A percentile compares a stretch with the other conserved stretches of the same genome.
phyloP scores from a whole-genome alignment of 306 rosid species.

The Medicago arabica region DNA sequence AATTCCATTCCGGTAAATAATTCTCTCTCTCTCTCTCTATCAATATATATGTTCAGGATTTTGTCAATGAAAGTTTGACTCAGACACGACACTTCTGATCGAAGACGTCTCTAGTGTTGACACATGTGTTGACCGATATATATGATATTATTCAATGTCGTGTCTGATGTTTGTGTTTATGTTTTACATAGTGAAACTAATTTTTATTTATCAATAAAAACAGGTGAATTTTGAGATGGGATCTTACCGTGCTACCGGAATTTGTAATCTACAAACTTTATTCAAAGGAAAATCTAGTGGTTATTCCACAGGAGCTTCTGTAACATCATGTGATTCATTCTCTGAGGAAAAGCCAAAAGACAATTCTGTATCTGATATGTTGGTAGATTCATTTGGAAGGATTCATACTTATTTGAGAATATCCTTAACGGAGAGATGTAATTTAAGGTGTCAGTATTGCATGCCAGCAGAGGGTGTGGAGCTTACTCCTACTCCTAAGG shows the following conservation, averaged over 20 bases:
- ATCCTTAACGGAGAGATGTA: conserved; percentile 93
- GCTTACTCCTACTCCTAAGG: conserved; percentile 70
- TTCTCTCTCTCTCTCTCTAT: too few relatives aligned
- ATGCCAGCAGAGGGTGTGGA: conserved; percentile 93
- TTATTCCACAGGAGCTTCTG: conserved; percentile 48
- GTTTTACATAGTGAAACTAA: background rate
- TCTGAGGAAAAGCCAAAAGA: conserved; percentile 56
- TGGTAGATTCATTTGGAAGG: conserved; percentile 96
- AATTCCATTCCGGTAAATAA: conserved; percentile 47
- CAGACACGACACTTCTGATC: too few relatives aligned
- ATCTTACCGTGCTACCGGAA: conserved; percentile 41
- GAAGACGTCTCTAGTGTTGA: too few relatives aligned
- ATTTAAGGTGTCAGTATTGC: conserved; percentile 88
- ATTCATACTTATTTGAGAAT: conserved; percentile 89
- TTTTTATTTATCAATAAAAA: background rate
- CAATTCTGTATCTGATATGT: conserved; percentile 70
- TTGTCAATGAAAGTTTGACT: too few relatives aligned
- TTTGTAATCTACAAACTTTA: conserved; percentile 31
- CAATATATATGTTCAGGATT: too few relatives aligned
- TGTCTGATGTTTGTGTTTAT: too few relatives aligned
- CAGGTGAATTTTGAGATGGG: conserved; percentile 57
- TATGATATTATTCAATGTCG: too few relatives aligned
- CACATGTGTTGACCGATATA: too few relatives aligned
- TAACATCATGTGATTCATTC: conserved; percentile 58
- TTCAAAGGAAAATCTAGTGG: conserved; percentile 40